Evolutionary conservation across 371 early-diverging fungal species (phyloP), one percentile per base, ranked within the genome.

Genomic region (Capillidium rhysosporum): DNA sequence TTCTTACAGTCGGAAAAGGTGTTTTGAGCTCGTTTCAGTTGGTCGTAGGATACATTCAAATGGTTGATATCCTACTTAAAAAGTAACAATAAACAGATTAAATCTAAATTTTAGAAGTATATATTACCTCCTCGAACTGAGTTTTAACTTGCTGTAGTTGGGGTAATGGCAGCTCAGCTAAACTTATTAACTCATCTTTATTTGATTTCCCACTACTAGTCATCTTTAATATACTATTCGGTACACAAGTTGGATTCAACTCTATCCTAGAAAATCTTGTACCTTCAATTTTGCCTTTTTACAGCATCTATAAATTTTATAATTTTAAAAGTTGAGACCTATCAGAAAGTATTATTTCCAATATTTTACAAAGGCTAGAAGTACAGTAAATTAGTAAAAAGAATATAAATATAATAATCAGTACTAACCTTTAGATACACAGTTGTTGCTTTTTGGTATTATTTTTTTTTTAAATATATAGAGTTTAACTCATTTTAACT

Each of bases 21-120:
- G 14, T 69, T 70, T 69, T 92, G 90, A 12, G 89, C 92, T 52
- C 78, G 77, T 66, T 84, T 86, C 56, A 94, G 73, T 63, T 86
- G 80, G 2, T 76, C 72, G 58, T 79, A 94, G 8, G 91, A 88
- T 41, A 65, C 67, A 2, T 86, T 86, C 57, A 94, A 71, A 57
- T 80, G 83, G 53, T 73, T 72, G 39, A 94, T 68, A 76, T 92
- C 92, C 82, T 86, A n/a, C n/a, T n/a, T n/a, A 61, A 40, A 52
- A 2, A 1, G 38, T 21, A 3, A 16, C 8, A 24, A 40, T 20
- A 23, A n/a, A 23, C 16, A 26, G 12, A 1, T 18, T 12, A 5
- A n/a, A 16, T 18, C 21, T 7, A 18, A 4, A 7, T 34, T 20
- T 5, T 40, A 18, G n/a, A 16, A 0, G 29, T 25, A 8, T 14